Conservation (phyloP, 2,329 filamentous ascomycete genomes). For the Fusarium sp. region DNA sequence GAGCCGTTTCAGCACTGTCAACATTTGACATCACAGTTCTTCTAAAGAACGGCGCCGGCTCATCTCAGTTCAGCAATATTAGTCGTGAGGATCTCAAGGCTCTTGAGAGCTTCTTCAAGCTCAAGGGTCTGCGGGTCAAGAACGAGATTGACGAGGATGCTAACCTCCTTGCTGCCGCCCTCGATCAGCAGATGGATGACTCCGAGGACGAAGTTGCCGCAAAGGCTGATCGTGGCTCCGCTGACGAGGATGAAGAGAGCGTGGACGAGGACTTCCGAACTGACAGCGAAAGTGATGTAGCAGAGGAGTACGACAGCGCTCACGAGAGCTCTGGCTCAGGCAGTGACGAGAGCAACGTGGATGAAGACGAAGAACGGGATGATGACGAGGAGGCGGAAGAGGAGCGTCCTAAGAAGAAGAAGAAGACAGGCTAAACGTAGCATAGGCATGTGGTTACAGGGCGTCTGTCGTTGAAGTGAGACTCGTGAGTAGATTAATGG, state of each 20-base stretch:
- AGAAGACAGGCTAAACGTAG: constrained; percentile 51
- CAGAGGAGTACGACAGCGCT: constrained; percentile 92
- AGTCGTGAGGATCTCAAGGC: constrained; percentile 97
- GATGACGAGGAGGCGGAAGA: constrained; percentile 58
- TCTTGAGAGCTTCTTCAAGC: constrained; percentile 97
- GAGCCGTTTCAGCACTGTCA: constrained; percentile 90
- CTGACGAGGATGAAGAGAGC: constrained; percentile 95
- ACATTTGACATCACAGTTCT: constrained; percentile 97
- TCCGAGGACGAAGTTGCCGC: constrained; percentile 85
- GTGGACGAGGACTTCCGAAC: constrained; percentile 96
- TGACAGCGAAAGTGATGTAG: constrained; percentile 93
- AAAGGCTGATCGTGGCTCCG: constrained; percentile 84
- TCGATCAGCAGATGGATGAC: constrained; percentile 85
- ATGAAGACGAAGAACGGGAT: constrained; percentile 58
- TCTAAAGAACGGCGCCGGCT: constrained; percentile 86
- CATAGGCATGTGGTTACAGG: not conserved
- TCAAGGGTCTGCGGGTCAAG: constrained; percentile 94
- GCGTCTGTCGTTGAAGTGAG: not conserved
- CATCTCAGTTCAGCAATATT: constrained; percentile 98
- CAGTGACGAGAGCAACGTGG: constrained; percentile 65
- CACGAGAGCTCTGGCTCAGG: constrained; percentile 87
- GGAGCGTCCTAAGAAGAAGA: constrained; percentile 64
- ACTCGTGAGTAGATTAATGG: constrained; percentile 30
- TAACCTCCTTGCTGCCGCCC: constrained; percentile 80
- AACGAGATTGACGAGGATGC: constrained; percentile 98